Base-by-base conservation (phyloP, 139 green algal genomes). In the Pleodorina starrii region DNA sequence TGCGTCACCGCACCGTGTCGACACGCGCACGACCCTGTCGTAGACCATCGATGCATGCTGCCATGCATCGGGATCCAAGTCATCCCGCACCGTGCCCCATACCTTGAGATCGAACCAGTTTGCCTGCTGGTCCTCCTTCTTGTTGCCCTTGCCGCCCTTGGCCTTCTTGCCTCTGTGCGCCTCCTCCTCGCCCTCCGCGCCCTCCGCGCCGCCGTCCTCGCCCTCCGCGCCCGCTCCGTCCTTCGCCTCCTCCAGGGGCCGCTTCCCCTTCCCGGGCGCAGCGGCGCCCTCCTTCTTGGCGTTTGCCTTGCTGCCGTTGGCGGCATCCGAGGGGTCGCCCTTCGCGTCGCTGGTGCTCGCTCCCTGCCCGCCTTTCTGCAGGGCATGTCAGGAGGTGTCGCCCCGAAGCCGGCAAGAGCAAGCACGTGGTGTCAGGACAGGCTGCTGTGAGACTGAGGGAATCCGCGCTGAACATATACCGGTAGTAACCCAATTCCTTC, bases 71-170 rank as follows among this genome's bases (percentile, higher is more conserved):
- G n/a, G n/a, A n/a, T n/a, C n/a, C n/a, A n/a, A n/a, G n/a, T n/a
- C n/a, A n/a, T n/a, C n/a, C n/a, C n/a, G n/a, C n/a, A n/a, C n/a
- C n/a, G n/a, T n/a, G n/a, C n/a, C n/a, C 38, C 68, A 32, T 35
- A 87, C 91, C 90, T 97, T 97, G 17, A 98, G 89, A n/a, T 97
- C 94, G 81, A 98, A 96, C 97, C 97, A 98, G 38, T 85, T 86
- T 17, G 60, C 48, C 29, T 43, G 84, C 74, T 91, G 40, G 43
- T 93, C 43, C 35, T 89, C 46, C 57, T 76, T 84, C 40, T 73
- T 79, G n/a, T 27, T 74, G 25, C 78, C 80, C 51, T 91, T 84
- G 14, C 48, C 80, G 54, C 82, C 51, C 16, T 69, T 54, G 43
- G 19, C 35, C 50, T 81, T 90, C 73, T 44, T 68, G 32, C 43